A percentile compares a stretch with the other conserved stretches of the same genome.
Evolutionary conservation across 164 flowering plant genomes (phyloP).

Genomic region (Aristolochia californica): DNA sequence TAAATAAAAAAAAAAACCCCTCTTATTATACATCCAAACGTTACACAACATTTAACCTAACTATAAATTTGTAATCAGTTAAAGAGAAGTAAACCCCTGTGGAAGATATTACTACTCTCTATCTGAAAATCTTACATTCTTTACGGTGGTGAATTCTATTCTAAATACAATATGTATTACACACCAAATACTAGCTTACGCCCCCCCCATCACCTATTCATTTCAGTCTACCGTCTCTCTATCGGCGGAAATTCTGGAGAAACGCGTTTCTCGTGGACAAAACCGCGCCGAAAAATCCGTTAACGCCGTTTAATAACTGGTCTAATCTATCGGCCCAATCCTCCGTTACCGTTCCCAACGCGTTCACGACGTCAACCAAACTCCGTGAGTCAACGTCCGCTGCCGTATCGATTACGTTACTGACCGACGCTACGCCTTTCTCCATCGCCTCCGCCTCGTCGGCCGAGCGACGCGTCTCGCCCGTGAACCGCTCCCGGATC

Average conservation of each 20-base stretch:
- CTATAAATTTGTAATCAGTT: too few species aligned
- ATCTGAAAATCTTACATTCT: too few species aligned
- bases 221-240: too few species aligned
- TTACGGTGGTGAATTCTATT: too few species aligned
- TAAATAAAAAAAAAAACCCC: too few species aligned
- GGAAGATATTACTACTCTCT: too few species aligned
- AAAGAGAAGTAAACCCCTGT: too few species aligned
- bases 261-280: constrained; percentile 21
- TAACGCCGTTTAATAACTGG: constrained; percentile 19
- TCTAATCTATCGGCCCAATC: constrained; percentile 21
- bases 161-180: too few species aligned
- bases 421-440: constrained; percentile 9
- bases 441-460: constrained; percentile 10
- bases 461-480: constrained; percentile 3
- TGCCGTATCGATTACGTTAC: constrained; percentile 8
- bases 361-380: constrained; percentile 15
- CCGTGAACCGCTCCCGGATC: constrained; percentile 5
- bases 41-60: too few species aligned
- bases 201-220: too few species aligned
- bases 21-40: too few species aligned
- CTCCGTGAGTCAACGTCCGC: not conserved
- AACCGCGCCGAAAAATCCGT: constrained; percentile 20
- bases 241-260: constrained; percentile 15
- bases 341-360: constrained; percentile 15
- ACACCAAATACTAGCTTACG: not conserved